Conservation (phyloP, 192 early-diverging fungal species). For the Nowakowskiella sp. region DNA sequence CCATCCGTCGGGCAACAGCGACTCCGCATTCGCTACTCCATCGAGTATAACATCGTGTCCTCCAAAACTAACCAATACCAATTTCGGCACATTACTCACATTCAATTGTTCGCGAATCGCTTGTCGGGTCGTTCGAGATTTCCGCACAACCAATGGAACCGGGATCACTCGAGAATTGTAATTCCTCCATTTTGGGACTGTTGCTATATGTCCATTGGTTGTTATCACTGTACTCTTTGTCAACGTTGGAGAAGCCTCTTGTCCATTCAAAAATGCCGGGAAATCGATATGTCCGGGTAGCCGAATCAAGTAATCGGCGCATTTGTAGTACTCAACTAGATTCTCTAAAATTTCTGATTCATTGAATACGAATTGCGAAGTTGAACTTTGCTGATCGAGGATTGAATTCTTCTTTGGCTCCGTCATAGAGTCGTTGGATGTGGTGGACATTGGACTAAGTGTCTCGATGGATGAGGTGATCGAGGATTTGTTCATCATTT, state of each 20-base stretch:
- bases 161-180: conserved; percentile 10
- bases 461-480: conserved; percentile 1
- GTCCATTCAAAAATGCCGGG: conserved; percentile 20
- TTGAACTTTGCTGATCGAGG: too few relatives aligned
- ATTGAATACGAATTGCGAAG: too few relatives aligned
- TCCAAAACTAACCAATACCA: conserved; percentile 43
- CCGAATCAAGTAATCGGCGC: conserved; percentile 28
- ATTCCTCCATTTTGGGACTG: too few relatives aligned
- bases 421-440: conserved; percentile 18
- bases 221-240: too few relatives aligned
- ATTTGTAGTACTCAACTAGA: too few relatives aligned
- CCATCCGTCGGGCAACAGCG: conserved; percentile 36
- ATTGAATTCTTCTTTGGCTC: neutral
- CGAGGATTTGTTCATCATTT: neutral
- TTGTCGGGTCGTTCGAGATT: conserved; percentile 5
- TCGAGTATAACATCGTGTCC: conserved; percentile 17
- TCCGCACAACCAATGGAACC: conserved; percentile 34
- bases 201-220: too few relatives aligned
- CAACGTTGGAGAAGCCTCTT: too few relatives aligned
- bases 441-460: conserved; percentile 2
- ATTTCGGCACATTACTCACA: conserved; percentile 22
- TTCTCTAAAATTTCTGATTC: too few relatives aligned
- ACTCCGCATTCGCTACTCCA: conserved; percentile 1
- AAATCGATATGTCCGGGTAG: conserved; percentile 37
- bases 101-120: conserved; percentile 19